Evolutionary conservation across 208 protist genomes (phyloP).

Genomic region (Trypanosoma conorhini): DNA sequence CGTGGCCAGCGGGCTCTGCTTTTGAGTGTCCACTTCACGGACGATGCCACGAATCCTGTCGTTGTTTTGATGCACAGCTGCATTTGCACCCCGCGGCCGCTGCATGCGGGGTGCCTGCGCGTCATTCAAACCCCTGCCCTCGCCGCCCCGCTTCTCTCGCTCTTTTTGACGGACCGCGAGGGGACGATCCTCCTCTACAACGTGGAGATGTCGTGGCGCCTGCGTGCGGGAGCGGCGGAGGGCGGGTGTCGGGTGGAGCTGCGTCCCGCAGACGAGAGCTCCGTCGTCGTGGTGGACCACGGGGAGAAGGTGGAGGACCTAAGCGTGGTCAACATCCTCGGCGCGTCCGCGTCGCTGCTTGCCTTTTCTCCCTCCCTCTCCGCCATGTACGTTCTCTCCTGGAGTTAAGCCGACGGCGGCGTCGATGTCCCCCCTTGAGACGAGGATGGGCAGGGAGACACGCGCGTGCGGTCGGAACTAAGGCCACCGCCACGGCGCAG

Average conservation of each 20-base stretch:
- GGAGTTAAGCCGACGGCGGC: not conserved
- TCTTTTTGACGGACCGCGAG: constrained; percentile 60
- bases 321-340: constrained; percentile 32
- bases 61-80: constrained; percentile 28
- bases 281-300: constrained; percentile 47
- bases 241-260: constrained; percentile 36
- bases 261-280: constrained; percentile 46
- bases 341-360: constrained; percentile 18
- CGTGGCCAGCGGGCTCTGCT: constrained; percentile 21
- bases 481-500: not conserved
- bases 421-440: not conserved
- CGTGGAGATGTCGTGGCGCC: constrained; percentile 71
- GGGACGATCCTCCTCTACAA: constrained; percentile 74
- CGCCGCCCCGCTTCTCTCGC: constrained; percentile 44
- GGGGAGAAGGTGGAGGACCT: constrained; percentile 58
- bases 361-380: constrained; percentile 57
- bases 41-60: constrained; percentile 8
- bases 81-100: constrained; percentile 25
- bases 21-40: constrained; percentile 11
- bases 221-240: constrained; percentile 9
- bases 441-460: not conserved
- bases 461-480: not conserved
- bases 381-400: constrained; percentile 52
- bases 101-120: constrained; percentile 24
- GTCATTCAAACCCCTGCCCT: constrained; percentile 35